Conservation (phyloP, 192 early-diverging fungal genomes). For the Coemansia sp. region DNA sequence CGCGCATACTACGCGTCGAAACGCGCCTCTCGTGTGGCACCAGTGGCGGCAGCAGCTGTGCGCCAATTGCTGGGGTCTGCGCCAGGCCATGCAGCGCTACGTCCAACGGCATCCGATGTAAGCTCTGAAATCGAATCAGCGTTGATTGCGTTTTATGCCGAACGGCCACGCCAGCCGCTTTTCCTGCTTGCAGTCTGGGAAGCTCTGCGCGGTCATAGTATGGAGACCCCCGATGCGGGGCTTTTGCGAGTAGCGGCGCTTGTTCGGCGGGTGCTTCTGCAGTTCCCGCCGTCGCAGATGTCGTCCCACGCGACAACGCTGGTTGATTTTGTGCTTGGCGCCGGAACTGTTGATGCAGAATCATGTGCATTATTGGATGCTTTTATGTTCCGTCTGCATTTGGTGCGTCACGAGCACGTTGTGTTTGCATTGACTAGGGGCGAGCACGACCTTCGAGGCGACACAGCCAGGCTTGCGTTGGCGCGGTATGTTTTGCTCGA, state of each 20-base stretch:
- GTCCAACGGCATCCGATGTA: conserved; percentile 9
- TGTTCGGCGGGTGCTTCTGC: conserved; percentile 66
- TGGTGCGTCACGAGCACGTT: conserved; percentile 70
- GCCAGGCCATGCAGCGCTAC: conserved; percentile 34
- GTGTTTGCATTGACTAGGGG: conserved; percentile 69
- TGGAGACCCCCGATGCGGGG: not conserved
- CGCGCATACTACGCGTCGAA: conserved; percentile 42
- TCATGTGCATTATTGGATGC: conserved; percentile 59
- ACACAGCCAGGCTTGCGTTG: conserved; percentile 55
- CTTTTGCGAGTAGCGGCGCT: conserved; percentile 33
- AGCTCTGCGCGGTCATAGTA: conserved; percentile 33
- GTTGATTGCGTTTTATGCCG: conserved; percentile 60
- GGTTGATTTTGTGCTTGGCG: conserved; percentile 64
- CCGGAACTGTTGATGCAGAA: conserved; percentile 32
- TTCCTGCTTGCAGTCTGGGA: conserved; percentile 73
- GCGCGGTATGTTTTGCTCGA: conserved; percentile 58
- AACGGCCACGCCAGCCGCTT: conserved; percentile 62
- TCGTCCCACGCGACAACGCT: conserved; percentile 68
- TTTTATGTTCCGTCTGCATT: conserved; percentile 71
- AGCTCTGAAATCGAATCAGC: conserved; percentile 24
- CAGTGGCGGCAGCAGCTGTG: conserved; percentile 18
- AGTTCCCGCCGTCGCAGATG: conserved; percentile 72
- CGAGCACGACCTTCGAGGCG: conserved; percentile 58
- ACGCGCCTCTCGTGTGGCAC: not conserved
- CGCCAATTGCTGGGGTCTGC: conserved; percentile 26